These are phyloP conservation scores for Meyerozyma athensensis DNA, from an alignment of 1,139 yeast genomes.

Conservation along the genomic window DNA sequence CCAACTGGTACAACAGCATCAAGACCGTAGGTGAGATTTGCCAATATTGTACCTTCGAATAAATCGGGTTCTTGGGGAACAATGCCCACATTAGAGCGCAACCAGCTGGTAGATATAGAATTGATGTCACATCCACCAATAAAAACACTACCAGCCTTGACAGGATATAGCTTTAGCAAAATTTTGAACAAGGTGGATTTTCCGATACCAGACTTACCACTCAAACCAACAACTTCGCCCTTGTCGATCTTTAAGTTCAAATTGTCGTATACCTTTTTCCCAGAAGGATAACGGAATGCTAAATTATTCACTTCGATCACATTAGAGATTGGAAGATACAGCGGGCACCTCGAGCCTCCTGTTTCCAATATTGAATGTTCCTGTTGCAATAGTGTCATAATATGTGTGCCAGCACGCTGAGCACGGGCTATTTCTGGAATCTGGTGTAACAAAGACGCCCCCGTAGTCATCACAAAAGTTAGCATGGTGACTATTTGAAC, in stretches of 20 bases:
- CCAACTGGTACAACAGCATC: conserved; percentile 18
- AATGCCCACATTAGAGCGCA: conserved; percentile 51
- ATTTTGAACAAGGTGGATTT: conserved; percentile 64
- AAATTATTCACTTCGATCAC: conserved; percentile 40
- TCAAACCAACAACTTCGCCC: conserved; percentile 55
- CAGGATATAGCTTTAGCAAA: conserved; percentile 47
- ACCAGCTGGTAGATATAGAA: conserved; percentile 39
- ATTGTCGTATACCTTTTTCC: conserved; percentile 27
- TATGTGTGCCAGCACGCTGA: conserved; percentile 59
- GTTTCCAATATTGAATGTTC: conserved; percentile 27
- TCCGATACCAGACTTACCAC: conserved; percentile 79
- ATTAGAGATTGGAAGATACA: conserved; percentile 8
- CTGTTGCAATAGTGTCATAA: conserved; percentile 41
- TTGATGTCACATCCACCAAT: conserved; percentile 41
- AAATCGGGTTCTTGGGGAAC: conserved; percentile 68
- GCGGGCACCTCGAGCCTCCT: conserved; percentile 21
- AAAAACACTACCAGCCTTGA: conserved; percentile 28
- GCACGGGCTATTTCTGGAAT: conserved; percentile 80
- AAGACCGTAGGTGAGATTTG: conserved; percentile 65
- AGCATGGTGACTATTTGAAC: conserved; percentile 69
- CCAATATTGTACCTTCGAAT: conserved; percentile 62
- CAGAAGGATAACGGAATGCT: conserved; percentile 44
- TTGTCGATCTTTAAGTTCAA: conserved; percentile 36
- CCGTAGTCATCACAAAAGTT: conserved; percentile 65
- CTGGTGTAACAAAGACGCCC: conserved; percentile 54